Evolutionary conservation across 805 yeast species (phyloP).

Genomic region (Wickerhamiella galacta): DNA sequence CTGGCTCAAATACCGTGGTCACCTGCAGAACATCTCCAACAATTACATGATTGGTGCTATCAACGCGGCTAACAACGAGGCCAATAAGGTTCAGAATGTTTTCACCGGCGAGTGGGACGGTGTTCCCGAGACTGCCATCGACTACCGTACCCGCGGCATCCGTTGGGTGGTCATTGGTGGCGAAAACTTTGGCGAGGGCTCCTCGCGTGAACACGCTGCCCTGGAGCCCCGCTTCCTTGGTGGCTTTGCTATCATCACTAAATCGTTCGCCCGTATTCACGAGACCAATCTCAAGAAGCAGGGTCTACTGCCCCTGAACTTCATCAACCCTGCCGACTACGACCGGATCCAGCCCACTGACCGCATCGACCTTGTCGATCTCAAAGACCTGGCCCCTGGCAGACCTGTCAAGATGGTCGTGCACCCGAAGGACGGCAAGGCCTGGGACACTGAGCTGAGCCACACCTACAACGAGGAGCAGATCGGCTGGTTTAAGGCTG

Average conservation of each 20-base stretch:
- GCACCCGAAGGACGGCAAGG: constrained; percentile 50
- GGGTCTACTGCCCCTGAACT: constrained; percentile 95
- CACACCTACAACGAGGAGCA: constrained; percentile 96
- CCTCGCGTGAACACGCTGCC: constrained; percentile 99
- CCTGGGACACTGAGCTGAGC: constrained; percentile 82
- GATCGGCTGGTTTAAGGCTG: constrained; percentile 97
- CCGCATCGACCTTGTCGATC: constrained; percentile 73
- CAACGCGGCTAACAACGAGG: constrained; percentile 90
- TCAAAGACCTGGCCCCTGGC: constrained; percentile 81
- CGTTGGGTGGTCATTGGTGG: constrained; percentile 98
- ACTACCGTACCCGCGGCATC: constrained; percentile 83
- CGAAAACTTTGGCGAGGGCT: constrained; percentile 99
- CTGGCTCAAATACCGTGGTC: constrained; percentile 99
- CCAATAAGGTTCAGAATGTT: constrained; percentile 76
- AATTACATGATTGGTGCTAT: constrained; percentile 99
- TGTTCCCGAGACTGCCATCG: constrained; percentile 93
- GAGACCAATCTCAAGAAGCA: constrained; percentile 99
- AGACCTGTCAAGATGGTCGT: constrained; percentile 68
- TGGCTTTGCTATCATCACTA: constrained; percentile 94
- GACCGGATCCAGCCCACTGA: constrained; percentile 87
- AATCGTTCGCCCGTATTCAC: constrained; percentile 96
- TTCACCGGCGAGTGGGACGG: constrained; percentile 84
- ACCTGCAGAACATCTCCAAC: constrained; percentile 94
- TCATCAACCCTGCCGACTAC: constrained; percentile 74
- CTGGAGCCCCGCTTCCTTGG: constrained; percentile 98